Evolutionary conservation across 805 yeast genomes (phyloP).

Genomic region (Yamadazyma olivae): DNA sequence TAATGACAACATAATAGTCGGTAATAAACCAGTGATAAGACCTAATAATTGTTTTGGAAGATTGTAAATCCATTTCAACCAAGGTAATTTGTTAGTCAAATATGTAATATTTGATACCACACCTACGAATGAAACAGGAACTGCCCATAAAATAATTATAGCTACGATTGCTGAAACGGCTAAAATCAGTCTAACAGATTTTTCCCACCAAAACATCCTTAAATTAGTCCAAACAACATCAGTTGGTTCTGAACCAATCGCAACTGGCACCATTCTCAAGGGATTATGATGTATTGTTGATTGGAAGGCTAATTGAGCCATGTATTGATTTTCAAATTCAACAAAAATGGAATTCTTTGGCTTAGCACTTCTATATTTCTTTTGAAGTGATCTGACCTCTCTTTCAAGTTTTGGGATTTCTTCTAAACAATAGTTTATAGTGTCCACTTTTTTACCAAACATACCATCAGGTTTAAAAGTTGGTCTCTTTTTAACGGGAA

Average conservation of each 20-base stretch:
- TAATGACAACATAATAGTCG: conserved; percentile 74
- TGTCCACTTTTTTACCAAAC: conserved; percentile 52
- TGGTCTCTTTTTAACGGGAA: conserved; percentile 71
- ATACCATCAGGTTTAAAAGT: conserved; percentile 46
- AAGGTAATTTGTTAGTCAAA: conserved; percentile 66
- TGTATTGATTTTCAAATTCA: conserved; percentile 73
- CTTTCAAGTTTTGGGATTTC: conserved; percentile 54
- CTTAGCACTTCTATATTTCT: conserved; percentile 39
- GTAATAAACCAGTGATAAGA: conserved; percentile 82
- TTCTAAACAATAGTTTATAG: conserved; percentile 55
- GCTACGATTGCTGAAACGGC: conserved; percentile 55
- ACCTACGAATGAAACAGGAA: conserved; percentile 98
- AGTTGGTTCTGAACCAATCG: conserved; percentile 59
- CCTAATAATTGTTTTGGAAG: conserved; percentile 74
- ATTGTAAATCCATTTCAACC: conserved; percentile 70
- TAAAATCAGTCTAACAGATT: conserved; percentile 49
- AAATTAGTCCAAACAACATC: conserved; percentile 70
- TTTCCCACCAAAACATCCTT: conserved; percentile 81
- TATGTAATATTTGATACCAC: conserved; percentile 81
- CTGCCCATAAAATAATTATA: conserved; percentile 81
- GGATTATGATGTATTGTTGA: conserved; percentile 64
- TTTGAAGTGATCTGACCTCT: conserved; percentile 57
- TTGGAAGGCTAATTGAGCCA: conserved; percentile 72
- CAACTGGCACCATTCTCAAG: conserved; percentile 56
- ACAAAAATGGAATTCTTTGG: conserved; percentile 82